These are phyloP conservation scores for Thielaviopsis ethacetica DNA, from an alignment of 2,329 filamentous ascomycete species.

Conservation along the genomic window DNA sequence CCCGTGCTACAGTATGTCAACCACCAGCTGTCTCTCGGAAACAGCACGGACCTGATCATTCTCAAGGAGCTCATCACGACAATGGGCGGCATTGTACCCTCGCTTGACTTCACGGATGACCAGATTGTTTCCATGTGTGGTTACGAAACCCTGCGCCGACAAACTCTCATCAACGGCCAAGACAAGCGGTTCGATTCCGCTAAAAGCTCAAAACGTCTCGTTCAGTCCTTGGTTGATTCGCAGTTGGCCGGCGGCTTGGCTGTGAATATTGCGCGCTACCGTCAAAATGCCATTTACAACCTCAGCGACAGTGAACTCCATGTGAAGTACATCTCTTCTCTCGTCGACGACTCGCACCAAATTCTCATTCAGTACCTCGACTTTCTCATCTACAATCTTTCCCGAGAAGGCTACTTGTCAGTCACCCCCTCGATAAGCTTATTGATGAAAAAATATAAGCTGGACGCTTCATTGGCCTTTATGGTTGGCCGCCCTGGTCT, in stretches of 20 bases:
- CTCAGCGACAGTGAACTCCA: conserved; percentile 57
- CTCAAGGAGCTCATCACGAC: conserved; percentile 77
- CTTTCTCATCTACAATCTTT: conserved; percentile 64
- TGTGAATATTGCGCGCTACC: conserved; percentile 81
- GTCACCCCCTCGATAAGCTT: conserved; percentile 59
- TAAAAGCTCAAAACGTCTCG: conserved; percentile 61
- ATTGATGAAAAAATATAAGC: conserved; percentile 61
- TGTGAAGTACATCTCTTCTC: conserved; percentile 74
- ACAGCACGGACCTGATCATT: conserved; percentile 81
- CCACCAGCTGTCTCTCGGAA: conserved; percentile 63
- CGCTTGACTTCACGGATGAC: conserved; percentile 73
- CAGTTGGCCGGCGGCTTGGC: conserved; percentile 67
- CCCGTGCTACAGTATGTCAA: conserved; percentile 84
- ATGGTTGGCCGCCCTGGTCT: conserved; percentile 65
- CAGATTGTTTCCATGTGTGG: conserved; percentile 82
- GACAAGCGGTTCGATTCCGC: conserved; percentile 67
- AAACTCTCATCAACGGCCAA: conserved; percentile 63
- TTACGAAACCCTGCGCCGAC: conserved; percentile 60
- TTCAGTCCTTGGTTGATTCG: conserved; percentile 62
- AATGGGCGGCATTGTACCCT: conserved; percentile 86
- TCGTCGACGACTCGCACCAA: conserved; percentile 79
- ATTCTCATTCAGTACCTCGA: conserved; percentile 81
- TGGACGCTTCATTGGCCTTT: conserved; percentile 71
- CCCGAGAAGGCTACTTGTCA: conserved; percentile 58
- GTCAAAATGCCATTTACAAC: conserved; percentile 69